phyloP scores from a whole-genome alignment of 345 rosid species.

The Linum usitatissimum region DNA sequence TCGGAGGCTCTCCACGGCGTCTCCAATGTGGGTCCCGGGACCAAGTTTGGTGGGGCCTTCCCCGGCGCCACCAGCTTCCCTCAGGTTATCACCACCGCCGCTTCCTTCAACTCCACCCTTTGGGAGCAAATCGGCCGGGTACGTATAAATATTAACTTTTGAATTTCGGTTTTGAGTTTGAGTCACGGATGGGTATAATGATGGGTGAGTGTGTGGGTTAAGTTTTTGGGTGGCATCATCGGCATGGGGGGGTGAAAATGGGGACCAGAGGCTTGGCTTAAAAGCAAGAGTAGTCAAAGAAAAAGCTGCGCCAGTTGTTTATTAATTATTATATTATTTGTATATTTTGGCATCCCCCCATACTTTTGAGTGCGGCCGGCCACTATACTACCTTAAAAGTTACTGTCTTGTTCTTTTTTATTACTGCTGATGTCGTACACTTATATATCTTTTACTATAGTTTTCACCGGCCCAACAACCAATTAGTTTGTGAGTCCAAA shows the following conservation, averaged over 20 bases:
- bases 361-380: neutral
- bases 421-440: neutral
- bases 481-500: neutral
- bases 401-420: neutral
- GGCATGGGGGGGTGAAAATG: neutral
- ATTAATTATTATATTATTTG: no score
- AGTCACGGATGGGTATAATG: no score
- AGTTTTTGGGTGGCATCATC: neutral
- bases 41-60: constrained; percentile 18
- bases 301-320: neutral
- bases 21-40: constrained; percentile 24
- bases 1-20: constrained; percentile 31
- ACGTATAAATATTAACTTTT: no score
- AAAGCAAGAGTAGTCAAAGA: neutral
- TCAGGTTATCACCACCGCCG: constrained; percentile 28
- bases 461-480: neutral
- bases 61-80: constrained; percentile 29
- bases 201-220: no score
- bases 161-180: no score
- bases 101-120: constrained; percentile 21
- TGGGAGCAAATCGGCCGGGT: constrained; percentile 31
- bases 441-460: no score
- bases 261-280: neutral
- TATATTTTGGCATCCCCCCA: neutral
- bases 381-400: neutral